Evolutionary conservation across 2,329 filamentous ascomycete genomes (phyloP).

Genomic region (Fusarium chaquense): DNA sequence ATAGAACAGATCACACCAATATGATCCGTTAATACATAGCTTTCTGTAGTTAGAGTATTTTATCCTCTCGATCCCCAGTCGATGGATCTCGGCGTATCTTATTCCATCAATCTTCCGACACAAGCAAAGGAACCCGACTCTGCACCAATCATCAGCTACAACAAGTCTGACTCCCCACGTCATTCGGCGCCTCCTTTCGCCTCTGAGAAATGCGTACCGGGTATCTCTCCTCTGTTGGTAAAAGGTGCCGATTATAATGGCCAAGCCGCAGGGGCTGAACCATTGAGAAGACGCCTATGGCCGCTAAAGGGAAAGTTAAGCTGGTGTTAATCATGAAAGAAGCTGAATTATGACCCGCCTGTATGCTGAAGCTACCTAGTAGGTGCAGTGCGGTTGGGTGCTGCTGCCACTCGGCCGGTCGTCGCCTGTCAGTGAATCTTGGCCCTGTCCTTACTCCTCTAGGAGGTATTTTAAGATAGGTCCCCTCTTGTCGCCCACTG

Average conservation of each 20-base stretch:
- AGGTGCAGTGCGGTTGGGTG: neutral
- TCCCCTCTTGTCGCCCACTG: slow-evolving; percentile 27
- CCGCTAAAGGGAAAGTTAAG: slow-evolving; percentile 11
- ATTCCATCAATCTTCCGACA: slow-evolving; percentile 21
- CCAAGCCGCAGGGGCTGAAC: slow-evolving; percentile 16
- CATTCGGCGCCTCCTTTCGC: slow-evolving; percentile 29
- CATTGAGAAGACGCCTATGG: slow-evolving; percentile 8
- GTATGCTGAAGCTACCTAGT: neutral
- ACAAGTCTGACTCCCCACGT: slow-evolving; percentile 31
- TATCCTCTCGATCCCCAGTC: neutral
- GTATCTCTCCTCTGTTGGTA: slow-evolving; percentile 28
- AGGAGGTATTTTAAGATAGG: slow-evolving; percentile 28
- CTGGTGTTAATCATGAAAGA: slow-evolving; percentile 11
- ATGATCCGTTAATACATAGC: neutral
- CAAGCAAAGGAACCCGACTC: slow-evolving; percentile 6
- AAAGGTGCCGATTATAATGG: slow-evolving; percentile 13
- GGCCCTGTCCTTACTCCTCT: slow-evolving; percentile 7
- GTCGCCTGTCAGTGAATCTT: slow-evolving; percentile 2
- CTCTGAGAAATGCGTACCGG: slow-evolving; percentile 17
- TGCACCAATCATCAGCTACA: slow-evolving; percentile 27
- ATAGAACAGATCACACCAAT: neutral
- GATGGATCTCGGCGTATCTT: slow-evolving; percentile 28
- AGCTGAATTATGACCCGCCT: slow-evolving; percentile 27
- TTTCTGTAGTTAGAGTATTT: neutral
- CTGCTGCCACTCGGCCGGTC: neutral